Percentiles rank a stretch among this genome's conserved stretches.
phyloP scores from a whole-genome alignment of 2,329 filamentous ascomycete genomes.

The Aspergillus unguis region DNA sequence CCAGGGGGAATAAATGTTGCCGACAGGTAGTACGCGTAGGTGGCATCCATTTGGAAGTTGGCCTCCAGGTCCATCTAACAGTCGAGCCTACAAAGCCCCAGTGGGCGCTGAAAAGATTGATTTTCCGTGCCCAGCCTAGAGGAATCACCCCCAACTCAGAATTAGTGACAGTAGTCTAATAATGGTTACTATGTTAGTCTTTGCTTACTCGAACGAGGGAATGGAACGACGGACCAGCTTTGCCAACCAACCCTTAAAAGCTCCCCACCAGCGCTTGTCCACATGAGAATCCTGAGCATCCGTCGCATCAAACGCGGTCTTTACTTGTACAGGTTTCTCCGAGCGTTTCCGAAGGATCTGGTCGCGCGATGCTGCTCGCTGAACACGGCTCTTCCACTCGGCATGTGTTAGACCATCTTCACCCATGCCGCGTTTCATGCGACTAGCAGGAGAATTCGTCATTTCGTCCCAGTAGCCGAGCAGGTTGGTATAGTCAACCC shows the following conservation, averaged over 20 bases:
- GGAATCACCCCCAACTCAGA: constrained; percentile 6
- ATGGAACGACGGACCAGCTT: too few species aligned
- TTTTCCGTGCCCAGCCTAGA: not conserved
- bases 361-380: not conserved
- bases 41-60: constrained; percentile 20
- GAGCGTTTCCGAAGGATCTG: too few species aligned
- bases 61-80: constrained; percentile 6
- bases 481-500: constrained; percentile 21
- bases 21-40: constrained; percentile 24
- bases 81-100: constrained; percentile 2
- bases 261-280: constrained; percentile 12
- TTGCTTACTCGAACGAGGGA: too few species aligned
- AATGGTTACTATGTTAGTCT: too few species aligned
- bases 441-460: constrained; percentile 10
- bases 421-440: constrained; percentile 4
- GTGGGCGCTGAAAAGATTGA: constrained; percentile 6
- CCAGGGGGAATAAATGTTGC: constrained; percentile 21
- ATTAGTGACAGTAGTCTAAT: constrained; percentile 12
- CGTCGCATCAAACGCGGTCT: not conserved
- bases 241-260: constrained; percentile 12
- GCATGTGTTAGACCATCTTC: not conserved
- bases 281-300: not conserved
- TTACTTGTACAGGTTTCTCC: not conserved
- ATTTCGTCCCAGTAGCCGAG: constrained; percentile 21
- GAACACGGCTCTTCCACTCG: not conserved